Percentiles rank a stretch among this genome's conserved stretches.
phyloP scores from a whole-genome alignment of 2,329 filamentous ascomycete species.

The Trichoderma afroharzianum region DNA sequence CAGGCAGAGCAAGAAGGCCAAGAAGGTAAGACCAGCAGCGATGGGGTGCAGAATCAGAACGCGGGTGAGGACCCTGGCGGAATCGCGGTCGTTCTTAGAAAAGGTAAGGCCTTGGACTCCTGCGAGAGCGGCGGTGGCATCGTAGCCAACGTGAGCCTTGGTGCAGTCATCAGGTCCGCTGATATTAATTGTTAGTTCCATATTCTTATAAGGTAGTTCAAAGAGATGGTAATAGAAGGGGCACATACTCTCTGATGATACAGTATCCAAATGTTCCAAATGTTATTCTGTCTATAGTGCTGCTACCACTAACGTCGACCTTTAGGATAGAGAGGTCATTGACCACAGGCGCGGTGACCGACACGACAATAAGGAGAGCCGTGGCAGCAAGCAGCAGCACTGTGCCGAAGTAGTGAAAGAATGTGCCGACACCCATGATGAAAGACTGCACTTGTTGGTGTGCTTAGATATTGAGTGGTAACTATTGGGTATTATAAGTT shows the following conservation, averaged over 20 bases:
- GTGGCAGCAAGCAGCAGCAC: slow-evolving; percentile 53
- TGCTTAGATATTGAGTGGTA: not conserved
- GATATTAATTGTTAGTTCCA: not conserved
- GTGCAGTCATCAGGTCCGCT: slow-evolving; percentile 47
- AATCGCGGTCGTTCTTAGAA: slow-evolving; percentile 40
- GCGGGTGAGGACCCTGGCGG: slow-evolving; percentile 49
- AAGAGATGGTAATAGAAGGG: no score
- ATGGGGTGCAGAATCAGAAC: slow-evolving; percentile 62
- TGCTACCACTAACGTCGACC: slow-evolving; percentile 42
- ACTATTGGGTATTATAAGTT: not conserved
- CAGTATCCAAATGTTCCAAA: slow-evolving; percentile 64
- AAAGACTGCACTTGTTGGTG: not conserved
- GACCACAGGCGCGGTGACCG: slow-evolving; percentile 57
- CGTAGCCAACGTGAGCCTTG: slow-evolving; percentile 51
- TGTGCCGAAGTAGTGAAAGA: slow-evolving; percentile 56
- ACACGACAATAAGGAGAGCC: slow-evolving; percentile 55
- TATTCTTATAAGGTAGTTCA: not conserved
- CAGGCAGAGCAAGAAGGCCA: slow-evolving; percentile 55
- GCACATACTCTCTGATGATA: slow-evolving; percentile 27
- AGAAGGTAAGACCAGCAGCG: slow-evolving; percentile 53
- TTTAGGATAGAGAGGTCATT: slow-evolving; percentile 51
- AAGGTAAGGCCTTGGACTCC: slow-evolving; percentile 37
- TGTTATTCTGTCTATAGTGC: slow-evolving; percentile 36
- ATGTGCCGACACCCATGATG: slow-evolving; percentile 46
- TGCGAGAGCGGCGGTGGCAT: slow-evolving; percentile 45